A percentile compares a stretch with the other conserved stretches of the same genome.
Conservation (phyloP, 306 rosid genomes). For the Luffa aegyptiaca region DNA sequence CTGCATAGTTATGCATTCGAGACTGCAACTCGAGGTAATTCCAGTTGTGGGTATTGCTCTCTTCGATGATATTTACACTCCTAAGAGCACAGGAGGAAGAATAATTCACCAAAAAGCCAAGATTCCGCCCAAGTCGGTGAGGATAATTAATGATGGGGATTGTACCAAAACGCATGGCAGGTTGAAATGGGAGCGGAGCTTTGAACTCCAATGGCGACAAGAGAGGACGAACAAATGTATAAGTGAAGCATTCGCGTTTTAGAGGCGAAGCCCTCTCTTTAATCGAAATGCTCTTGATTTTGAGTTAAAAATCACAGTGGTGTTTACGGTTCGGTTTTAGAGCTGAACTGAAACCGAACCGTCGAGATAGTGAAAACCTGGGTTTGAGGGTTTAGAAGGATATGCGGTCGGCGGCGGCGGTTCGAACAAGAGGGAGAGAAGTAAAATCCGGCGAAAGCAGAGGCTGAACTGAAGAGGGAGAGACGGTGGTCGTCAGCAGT, state of each 20-base stretch:
- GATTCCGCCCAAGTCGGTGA: slow-evolving; percentile 11
- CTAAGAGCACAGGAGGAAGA: slow-evolving; percentile 23
- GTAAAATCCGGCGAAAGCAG: background rate
- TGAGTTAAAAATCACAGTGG: background rate
- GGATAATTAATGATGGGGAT: background rate
- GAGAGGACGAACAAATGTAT: background rate
- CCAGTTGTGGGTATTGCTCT: background rate
- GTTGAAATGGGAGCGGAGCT: background rate
- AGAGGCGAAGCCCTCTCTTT: background rate
- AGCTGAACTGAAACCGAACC: background rate
- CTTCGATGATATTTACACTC: slow-evolving; percentile 10
- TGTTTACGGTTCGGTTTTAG: background rate
- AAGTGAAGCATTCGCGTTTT: slow-evolving; percentile 1
- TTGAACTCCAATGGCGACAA: slow-evolving; percentile 2
- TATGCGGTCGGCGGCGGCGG: background rate
- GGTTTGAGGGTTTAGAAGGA: background rate
- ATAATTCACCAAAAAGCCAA: slow-evolving; percentile 1
- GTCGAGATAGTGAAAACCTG: background rate
- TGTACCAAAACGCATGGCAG: slow-evolving; percentile 15
- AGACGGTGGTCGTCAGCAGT: background rate
- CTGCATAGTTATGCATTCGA: slow-evolving; percentile 24
- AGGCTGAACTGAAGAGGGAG: background rate
- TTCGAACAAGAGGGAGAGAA: background rate
- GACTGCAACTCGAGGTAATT: slow-evolving; percentile 17
- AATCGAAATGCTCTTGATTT: background rate